Evolutionary conservation across 1,139 yeast species (phyloP).

Genomic region (Fermentozyma sake): DNA sequence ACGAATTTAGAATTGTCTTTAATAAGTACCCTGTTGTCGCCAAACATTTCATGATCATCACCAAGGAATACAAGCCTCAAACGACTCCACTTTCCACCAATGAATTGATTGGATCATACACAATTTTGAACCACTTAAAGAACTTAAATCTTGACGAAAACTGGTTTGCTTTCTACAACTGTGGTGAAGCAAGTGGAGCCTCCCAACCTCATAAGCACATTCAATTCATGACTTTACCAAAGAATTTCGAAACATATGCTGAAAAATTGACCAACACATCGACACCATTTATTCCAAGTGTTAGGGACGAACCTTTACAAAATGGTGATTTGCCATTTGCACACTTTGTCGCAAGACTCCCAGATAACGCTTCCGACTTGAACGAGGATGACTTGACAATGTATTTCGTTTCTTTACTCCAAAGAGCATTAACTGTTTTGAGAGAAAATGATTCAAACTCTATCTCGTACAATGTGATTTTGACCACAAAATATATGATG

Average conservation of each 20-base stretch:
- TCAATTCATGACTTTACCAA: conserved; percentile 76
- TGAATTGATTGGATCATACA: conserved; percentile 59
- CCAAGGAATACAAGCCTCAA: conserved; percentile 71
- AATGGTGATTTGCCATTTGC: conserved; percentile 68
- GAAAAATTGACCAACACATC: conserved; percentile 45
- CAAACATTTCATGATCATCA: conserved; percentile 72
- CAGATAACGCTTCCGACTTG: conserved; percentile 30
- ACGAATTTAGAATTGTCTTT: conserved; percentile 60
- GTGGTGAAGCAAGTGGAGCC: conserved; percentile 86
- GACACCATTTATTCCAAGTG: conserved; percentile 52
- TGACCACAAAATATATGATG: conserved; percentile 81
- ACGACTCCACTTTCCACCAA: conserved; percentile 62
- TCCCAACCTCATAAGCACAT: conserved; percentile 91
- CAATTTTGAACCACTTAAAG: conserved; percentile 37
- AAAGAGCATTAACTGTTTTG: conserved; percentile 62
- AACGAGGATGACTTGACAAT: conserved; percentile 54
- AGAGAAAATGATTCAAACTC: conserved; percentile 44
- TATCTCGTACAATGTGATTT: conserved; percentile 71
- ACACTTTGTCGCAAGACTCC: conserved; percentile 71
- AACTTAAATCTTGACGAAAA: conserved; percentile 17
- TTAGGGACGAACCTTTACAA: conserved; percentile 55
- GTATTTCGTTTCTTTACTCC: conserved; percentile 66
- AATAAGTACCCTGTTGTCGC: conserved; percentile 86
- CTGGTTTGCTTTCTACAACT: conserved; percentile 78
- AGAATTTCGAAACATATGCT: conserved; percentile 54